Conservation (phyloP, 495 filamentous ascomycete genomes). For the Podospora pseudoanserina region DNA sequence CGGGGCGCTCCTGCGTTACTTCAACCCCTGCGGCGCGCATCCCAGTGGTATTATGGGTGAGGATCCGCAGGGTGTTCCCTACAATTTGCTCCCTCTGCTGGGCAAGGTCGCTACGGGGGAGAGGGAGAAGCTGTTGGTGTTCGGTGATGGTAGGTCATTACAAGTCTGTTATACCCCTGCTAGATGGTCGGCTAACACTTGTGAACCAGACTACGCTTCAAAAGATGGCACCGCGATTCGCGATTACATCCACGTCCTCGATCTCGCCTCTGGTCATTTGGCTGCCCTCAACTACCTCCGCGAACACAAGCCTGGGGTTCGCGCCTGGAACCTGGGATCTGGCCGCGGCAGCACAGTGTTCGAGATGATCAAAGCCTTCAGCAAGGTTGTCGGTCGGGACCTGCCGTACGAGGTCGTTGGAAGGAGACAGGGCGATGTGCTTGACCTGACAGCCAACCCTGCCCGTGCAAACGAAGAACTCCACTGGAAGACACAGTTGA, state of each 20-base stretch:
- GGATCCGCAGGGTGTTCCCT: slow-evolving; percentile 92
- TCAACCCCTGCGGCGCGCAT: slow-evolving; percentile 94
- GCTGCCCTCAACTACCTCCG: slow-evolving; percentile 90
- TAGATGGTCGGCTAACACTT: background rate
- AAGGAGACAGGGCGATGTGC: slow-evolving; percentile 81
- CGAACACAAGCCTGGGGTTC: slow-evolving; percentile 82
- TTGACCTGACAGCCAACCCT: slow-evolving; percentile 92
- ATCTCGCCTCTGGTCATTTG: slow-evolving; percentile 84
- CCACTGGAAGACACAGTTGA: slow-evolving; percentile 84
- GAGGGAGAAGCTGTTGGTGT: slow-evolving; percentile 89
- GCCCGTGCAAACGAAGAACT: slow-evolving; percentile 82
- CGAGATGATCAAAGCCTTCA: slow-evolving; percentile 96
- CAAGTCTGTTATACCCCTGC: background rate
- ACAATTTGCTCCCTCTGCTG: slow-evolving; percentile 89
- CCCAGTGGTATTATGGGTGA: slow-evolving; percentile 98
- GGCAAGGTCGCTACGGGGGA: slow-evolving; percentile 95
- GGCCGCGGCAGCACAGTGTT: slow-evolving; percentile 92
- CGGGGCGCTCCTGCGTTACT: slow-evolving; percentile 89
- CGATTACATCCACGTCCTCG: slow-evolving; percentile 80
- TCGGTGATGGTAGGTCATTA: slow-evolving; percentile 73
- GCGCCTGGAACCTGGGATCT: slow-evolving; percentile 97
- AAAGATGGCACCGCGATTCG: slow-evolving; percentile 74
- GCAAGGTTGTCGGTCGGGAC: slow-evolving; percentile 74
- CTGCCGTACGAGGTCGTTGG: slow-evolving; percentile 83
- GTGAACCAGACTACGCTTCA: slow-evolving; percentile 76